Percentiles rank a stretch among this genome's conserved stretches.
These are phyloP conservation scores for Boechera stricta DNA, from an alignment of 345 rosid species.

Conservation along the genomic window DNA sequence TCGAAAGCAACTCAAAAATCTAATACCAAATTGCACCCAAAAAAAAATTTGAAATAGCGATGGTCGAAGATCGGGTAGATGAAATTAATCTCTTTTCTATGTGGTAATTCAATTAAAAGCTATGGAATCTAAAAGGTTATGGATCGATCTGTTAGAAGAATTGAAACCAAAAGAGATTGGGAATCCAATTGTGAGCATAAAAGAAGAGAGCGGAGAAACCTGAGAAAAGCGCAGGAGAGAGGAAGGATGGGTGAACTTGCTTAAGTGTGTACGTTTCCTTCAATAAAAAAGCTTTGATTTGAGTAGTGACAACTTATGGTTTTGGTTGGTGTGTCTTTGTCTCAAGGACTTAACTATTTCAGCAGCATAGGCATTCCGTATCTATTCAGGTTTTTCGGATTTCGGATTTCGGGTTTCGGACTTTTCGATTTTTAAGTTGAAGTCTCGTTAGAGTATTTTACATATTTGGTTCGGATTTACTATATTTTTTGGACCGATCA, in stretches of 20 bases:
- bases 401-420: too few relatives aligned
- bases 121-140: conserved; percentile 7
- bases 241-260: not conserved
- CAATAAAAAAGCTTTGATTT: conserved; percentile 22
- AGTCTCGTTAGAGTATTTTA: too few relatives aligned
- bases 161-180: not conserved
- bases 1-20: conserved; percentile 3
- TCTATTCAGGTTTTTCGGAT: too few relatives aligned
- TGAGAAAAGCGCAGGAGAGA: conserved; percentile 6
- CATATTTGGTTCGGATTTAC: too few relatives aligned
- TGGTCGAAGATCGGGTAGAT: conserved; percentile 7
- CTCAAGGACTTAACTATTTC: not conserved
- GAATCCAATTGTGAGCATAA: conserved; percentile 12
- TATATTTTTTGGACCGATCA: too few relatives aligned
- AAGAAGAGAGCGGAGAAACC: conserved; percentile 34
- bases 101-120: not conserved
- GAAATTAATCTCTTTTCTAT: not conserved
- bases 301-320: not conserved
- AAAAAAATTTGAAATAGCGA: not conserved
- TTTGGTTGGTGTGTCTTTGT: conserved; percentile 27
- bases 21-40: not conserved
- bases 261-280: conserved; percentile 23
- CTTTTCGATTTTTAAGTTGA: too few relatives aligned
- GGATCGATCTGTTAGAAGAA: conserved; percentile 39
- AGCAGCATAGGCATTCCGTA: not conserved